Evolutionary conservation across 164 flowering plant genomes (phyloP), one percentile per base, ranked within the genome.

Genomic region (Tetracentron sinense): DNA sequence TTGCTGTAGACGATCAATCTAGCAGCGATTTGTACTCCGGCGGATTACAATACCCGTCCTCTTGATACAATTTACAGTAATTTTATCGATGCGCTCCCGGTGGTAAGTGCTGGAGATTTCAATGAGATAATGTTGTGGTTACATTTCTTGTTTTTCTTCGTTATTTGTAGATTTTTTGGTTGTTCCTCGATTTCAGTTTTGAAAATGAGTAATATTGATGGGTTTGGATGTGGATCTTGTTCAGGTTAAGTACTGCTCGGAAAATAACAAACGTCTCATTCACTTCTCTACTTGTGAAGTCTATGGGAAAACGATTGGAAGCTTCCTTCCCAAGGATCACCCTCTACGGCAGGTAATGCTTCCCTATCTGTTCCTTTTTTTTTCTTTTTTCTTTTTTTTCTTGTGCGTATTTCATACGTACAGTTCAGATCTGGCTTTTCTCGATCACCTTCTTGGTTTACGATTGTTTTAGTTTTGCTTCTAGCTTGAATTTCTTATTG

Each of bases 271-370:
- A 83, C 93, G 99, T 58, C 85, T 94, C 46, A 95, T 95, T 72
- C 97, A 95, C 77, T 95, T 95, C 76, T 95, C 99, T 16, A 95
- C 99, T 52, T 91, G 99, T 73, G 99, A 95, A 79, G 87, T 92
- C 20, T 95, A 95, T 75, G 97, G 97, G 55, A 95, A 91, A 70
- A 95, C 99, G 1, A 84, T 91, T 64, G 97, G 97, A 51, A 75
- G 88, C 78, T 95, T 78, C 70, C 90, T 95, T 72, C 99, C 99
- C 4, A 84, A 84, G 64, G 99, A 89, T 70, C 76, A 78, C 61
- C 93, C 97, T 58, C 81, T 89, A 19, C 85, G 97, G 27, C 80
- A 86, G 88, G 99, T 91, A 52, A 66, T 63, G 49, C 7, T 57
- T 66, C 30, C 7, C 59, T 69, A 4, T 33, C 38, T 33, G 38